Conservation (phyloP, 1,139 yeast genomes). For the Geotrichum carabidarum region DNA sequence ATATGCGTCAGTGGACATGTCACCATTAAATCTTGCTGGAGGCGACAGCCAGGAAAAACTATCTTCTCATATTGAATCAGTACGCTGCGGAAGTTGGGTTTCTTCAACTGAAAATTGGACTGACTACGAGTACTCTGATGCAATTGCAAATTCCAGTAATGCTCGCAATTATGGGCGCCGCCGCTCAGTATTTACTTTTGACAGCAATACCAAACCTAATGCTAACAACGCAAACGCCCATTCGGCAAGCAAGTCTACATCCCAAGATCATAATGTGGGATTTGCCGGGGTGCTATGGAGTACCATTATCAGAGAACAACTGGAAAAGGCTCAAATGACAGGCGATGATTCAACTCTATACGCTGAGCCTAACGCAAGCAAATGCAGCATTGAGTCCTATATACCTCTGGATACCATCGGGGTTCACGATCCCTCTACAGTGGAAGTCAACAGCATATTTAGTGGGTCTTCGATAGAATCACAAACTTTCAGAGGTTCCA, state of each 20-base stretch:
- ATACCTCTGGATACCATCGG: neutral
- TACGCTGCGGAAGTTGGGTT: constrained; percentile 29
- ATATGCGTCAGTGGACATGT: constrained; percentile 32
- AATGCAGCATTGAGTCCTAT: neutral
- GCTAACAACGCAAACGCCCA: constrained; percentile 22
- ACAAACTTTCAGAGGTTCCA: neutral
- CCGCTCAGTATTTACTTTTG: constrained; percentile 15
- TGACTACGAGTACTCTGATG: constrained; percentile 27
- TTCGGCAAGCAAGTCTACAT: constrained; percentile 18
- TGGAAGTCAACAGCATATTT: constrained; percentile 2
- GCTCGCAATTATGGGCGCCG: neutral
- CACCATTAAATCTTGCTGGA: constrained; percentile 29
- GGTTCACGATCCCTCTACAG: neutral
- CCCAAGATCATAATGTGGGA: constrained; percentile 28
- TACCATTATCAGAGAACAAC: constrained; percentile 32
- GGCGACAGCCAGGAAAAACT: neutral
- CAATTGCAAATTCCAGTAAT: constrained; percentile 19
- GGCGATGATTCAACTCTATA: neutral
- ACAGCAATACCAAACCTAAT: constrained; percentile 19
- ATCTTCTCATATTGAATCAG: neutral
- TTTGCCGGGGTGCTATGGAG: constrained; percentile 34
- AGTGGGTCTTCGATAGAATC: constrained; percentile 1
- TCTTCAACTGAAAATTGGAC: constrained; percentile 24
- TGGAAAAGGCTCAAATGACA: constrained; percentile 10
- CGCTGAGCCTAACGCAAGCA: neutral